These are phyloP conservation scores for Vickermania spadyakhi DNA, from an alignment of 208 protist genomes.

Conservation along the genomic window DNA sequence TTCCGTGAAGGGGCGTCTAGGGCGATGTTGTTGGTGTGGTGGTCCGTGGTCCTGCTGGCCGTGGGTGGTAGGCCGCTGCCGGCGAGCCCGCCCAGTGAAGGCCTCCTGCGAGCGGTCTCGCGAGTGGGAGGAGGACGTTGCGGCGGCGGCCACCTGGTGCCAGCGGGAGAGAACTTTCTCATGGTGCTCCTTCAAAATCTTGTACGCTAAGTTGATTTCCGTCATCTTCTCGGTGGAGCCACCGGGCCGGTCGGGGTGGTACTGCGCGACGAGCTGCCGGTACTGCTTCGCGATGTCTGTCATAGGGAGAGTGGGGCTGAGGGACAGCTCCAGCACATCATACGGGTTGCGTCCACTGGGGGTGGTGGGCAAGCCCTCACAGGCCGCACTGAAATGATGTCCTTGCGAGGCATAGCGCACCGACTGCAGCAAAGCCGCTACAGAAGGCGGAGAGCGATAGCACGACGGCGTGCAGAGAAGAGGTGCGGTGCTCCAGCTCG, in stretches of 20 bases:
- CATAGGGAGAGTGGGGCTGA: conserved; percentile 54
- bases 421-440: too few species aligned
- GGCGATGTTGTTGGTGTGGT: too few species aligned
- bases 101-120: conserved; percentile 68
- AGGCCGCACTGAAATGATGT: conserved; percentile 63
- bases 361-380: conserved; percentile 68
- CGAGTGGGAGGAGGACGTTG: conserved; percentile 36
- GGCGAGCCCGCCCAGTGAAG: conserved; percentile 54
- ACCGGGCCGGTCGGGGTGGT: conserved; percentile 84
- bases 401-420: conserved; percentile 66
- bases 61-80: conserved; percentile 12
- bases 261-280: conserved; percentile 69
- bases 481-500: too few species aligned
- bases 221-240: conserved; percentile 87
- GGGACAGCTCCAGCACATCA: conserved; percentile 80
- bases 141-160: conserved; percentile 12
- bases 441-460: too few species aligned
- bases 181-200: conserved; percentile 85
- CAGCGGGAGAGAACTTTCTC: conserved; percentile 48
- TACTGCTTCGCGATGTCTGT: conserved; percentile 86
- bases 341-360: conserved; percentile 84
- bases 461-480: too few species aligned
- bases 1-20: conserved; percentile 53
- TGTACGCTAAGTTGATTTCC: conserved; percentile 84
- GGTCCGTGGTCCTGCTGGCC: conserved; percentile 10